These are phyloP conservation scores for Globisporangium cystogenes DNA, from an alignment of 352 stramenopile species.

Conservation along the genomic window DNA sequence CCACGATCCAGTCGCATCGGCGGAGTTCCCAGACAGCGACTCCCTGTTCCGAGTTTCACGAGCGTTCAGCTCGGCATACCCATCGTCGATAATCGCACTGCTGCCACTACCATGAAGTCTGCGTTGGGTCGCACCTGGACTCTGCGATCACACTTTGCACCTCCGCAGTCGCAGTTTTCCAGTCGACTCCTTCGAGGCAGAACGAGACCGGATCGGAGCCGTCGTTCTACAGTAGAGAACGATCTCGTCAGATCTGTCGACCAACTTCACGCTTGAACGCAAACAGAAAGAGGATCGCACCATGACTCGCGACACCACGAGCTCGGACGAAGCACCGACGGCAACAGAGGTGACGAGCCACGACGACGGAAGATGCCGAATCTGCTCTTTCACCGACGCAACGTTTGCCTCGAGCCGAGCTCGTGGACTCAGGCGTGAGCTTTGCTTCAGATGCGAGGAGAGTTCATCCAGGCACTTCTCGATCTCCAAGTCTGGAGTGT, in stretches of 20 bases:
- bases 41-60: slow-evolving; percentile 20
- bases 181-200: slow-evolving; percentile 32
- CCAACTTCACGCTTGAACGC: not conserved
- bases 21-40: slow-evolving; percentile 54
- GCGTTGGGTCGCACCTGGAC: slow-evolving; percentile 35
- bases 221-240: slow-evolving; percentile 31
- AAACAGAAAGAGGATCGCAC: slow-evolving; percentile 12
- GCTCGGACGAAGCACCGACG: slow-evolving; percentile 33
- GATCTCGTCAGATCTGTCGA: not conserved
- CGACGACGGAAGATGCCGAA: slow-evolving; percentile 26
- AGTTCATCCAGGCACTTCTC: slow-evolving; percentile 11
- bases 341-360: slow-evolving; percentile 42
- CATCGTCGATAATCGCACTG: too few species aligned
- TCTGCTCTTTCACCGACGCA: slow-evolving; percentile 13
- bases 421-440: not conserved
- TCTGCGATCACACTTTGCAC: slow-evolving; percentile 43
- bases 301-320: slow-evolving; percentile 37
- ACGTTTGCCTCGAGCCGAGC: slow-evolving; percentile 16
- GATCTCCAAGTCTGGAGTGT: slow-evolving; percentile 8
- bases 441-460: not conserved
- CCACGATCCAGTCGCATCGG: slow-evolving; percentile 47
- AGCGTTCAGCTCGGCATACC: not conserved
- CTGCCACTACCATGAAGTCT: not conserved
- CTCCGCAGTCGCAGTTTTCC: slow-evolving; percentile 32
- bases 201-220: slow-evolving; percentile 40